Percentiles rank a stretch among this genome's conserved stretches.
Evolutionary conservation across 2,329 filamentous ascomycete genomes (phyloP).

Genomic region (Beauveria australis): DNA sequence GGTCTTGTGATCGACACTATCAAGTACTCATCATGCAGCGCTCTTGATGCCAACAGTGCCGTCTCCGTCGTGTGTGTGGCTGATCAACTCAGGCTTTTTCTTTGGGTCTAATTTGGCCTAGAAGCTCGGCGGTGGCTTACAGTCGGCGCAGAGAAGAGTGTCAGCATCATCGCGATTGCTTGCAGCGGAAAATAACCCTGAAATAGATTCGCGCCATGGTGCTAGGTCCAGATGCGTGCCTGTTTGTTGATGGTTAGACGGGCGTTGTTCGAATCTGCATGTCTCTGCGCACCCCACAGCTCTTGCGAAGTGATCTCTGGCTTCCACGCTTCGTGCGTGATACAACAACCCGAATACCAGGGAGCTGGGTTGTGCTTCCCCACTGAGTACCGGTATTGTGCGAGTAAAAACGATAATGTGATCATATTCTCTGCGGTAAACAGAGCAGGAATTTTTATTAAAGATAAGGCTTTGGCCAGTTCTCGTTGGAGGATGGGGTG

Average conservation of each 20-base stretch:
- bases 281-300: background rate
- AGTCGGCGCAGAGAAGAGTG: background rate
- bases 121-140: background rate
- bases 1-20: background rate
- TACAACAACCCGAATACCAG: background rate
- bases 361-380: background rate
- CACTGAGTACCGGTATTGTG: background rate
- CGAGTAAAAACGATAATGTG: background rate
- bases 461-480: background rate
- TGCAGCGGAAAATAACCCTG: background rate
- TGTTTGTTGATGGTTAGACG: background rate
- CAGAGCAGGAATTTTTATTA: background rate
- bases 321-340: background rate
- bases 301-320: background rate
- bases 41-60: background rate
- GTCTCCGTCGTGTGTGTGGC: background rate
- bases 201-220: background rate
- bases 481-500: background rate
- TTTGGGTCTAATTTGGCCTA: background rate
- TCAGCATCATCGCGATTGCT: slow-evolving; percentile 5
- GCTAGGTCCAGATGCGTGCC: background rate
- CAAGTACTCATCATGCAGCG: background rate
- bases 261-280: background rate
- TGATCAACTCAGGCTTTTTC: background rate
- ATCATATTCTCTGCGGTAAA: background rate